Evolutionary conservation across 139 green algal genomes (phyloP), one percentile per base, ranked within the genome.

Genomic region (Parachlorella kessleri): DNA sequence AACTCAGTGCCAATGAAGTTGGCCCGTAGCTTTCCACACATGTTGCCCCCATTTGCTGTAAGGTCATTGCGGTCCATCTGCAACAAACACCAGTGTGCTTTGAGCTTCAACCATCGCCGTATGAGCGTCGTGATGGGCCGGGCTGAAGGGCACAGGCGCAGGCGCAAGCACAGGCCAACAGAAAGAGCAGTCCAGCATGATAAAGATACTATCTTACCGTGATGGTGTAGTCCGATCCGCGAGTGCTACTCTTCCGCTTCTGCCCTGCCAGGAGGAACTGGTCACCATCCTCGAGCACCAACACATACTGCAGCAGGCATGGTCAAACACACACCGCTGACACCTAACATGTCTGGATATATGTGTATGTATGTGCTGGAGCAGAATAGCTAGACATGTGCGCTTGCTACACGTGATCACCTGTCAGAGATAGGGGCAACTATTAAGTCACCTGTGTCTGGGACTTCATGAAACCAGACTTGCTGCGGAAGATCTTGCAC

Each of bases 1-100:
- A 99, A 99, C 78, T 97, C 90, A 23, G 96, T 99, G 55, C 95
- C 94, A 39, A 99, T 75, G 75, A 99, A 98, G 90, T 98, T 99
- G 74, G 90, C 83, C 3, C 91, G 86, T 18, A 99, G 84, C 71
- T 92, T 92, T 41, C 84, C 90, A 59, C 48, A 59, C 48, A 59
- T 18, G 0, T 59, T 59, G 48, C 48, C 48, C 48, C 48, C 21
- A 14, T 59, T 59, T 14, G 14, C 21, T 14, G 14, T 59, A 18
- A 59, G 14, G 48, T 59, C 48, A 59, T 14, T 59, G 14, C 0
- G 48, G 48, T 59, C 48, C 14, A 59, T 18, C 48, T 59, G 48
- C 48, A 59, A 18, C 14, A 59, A n/a, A n/a, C n/a, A n/a, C n/a
- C n/a, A n/a, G n/a, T n/a, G n/a, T n/a, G n/a, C n/a, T n/a, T n/a